A percentile compares a stretch with the other conserved stretches of the same genome.
Evolutionary conservation across 169 alveolate genomes (phyloP).

Genomic region (Condylostoma magnum): DNA sequence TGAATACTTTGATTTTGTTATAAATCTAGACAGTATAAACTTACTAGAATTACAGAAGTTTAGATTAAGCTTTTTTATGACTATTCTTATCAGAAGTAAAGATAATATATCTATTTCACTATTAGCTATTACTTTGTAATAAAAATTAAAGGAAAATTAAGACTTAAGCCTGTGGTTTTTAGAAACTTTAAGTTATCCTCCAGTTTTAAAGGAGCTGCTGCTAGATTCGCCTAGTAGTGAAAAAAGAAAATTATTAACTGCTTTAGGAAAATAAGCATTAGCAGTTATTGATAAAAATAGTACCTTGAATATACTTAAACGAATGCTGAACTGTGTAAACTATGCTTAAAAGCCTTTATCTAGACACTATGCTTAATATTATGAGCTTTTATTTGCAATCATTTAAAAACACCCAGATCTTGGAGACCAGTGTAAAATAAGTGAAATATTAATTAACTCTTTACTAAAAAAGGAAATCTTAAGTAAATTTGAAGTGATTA

Average conservation of each 20-base stretch:
- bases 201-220: conserved; percentile 9
- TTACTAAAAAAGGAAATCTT: too few relatives aligned
- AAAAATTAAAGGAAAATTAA: neutral
- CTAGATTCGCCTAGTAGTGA: conserved; percentile 27
- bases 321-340: neutral
- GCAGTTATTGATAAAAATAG: neutral
- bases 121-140: neutral
- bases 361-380: conserved; percentile 8
- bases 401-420: too few relatives aligned
- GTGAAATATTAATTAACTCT: too few relatives aligned
- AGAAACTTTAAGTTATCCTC: neutral
- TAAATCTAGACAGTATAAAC: neutral
- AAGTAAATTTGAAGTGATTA: too few relatives aligned
- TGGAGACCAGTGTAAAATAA: too few relatives aligned
- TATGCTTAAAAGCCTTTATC: conserved; percentile 20
- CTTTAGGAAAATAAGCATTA: conserved; percentile 11
- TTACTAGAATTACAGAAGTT: neutral
- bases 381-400: neutral
- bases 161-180: conserved; percentile 14
- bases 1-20: conserved; percentile 16
- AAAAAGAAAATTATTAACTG: neutral
- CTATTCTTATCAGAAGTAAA: conserved; percentile 23
- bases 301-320: neutral
- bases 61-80: neutral
- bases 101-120: neutral